Evolutionary conservation across 2,329 filamentous ascomycete species (phyloP).

Genomic region (Fusarium sp.): DNA sequence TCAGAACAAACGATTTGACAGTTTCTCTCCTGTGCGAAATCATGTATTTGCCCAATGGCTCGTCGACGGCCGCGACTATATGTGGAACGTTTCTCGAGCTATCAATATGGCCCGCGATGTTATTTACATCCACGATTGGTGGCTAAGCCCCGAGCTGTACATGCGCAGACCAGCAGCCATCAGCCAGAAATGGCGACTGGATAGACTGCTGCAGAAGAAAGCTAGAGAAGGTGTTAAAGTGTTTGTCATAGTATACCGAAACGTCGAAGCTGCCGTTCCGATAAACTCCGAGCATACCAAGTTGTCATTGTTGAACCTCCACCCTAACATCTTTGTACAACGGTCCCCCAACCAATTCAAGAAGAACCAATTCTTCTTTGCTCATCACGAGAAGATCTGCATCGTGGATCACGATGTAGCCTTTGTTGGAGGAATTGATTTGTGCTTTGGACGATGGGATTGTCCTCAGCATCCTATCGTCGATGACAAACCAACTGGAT

Average conservation of each 20-base stretch:
- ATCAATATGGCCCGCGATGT: conserved; percentile 98
- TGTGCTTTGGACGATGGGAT: conserved; percentile 98
- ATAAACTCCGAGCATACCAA: conserved; percentile 99
- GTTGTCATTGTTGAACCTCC: conserved; percentile 91
- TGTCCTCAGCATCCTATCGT: conserved; percentile 90
- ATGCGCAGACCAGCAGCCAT: conserved; percentile 92
- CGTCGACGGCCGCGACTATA: conserved; percentile 95
- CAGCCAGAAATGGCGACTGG: conserved; percentile 96
- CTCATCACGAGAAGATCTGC: conserved; percentile 98
- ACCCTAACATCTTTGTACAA: conserved; percentile 96
- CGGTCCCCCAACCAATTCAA: conserved; percentile 97
- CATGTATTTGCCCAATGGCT: conserved; percentile 95
- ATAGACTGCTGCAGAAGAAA: conserved; percentile 91
- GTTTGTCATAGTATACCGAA: conserved; percentile 97
- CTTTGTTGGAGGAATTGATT: conserved; percentile 93
- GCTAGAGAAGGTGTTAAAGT: conserved; percentile 95
- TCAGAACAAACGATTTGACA: conserved; percentile 84
- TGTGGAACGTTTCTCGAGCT: conserved; percentile 98
- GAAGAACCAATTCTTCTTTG: conserved; percentile 99
- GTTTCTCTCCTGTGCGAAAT: conserved; percentile 88
- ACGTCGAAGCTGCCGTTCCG: conserved; percentile 94
- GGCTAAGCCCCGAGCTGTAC: conserved; percentile 95
- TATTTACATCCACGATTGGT: conserved; percentile 99
- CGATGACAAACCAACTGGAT: conserved; percentile 94
- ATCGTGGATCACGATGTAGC: conserved; percentile 95